phyloP scores from a whole-genome alignment of 2,329 filamentous ascomycete genomes.

The Pseudopyricularia javanii region DNA sequence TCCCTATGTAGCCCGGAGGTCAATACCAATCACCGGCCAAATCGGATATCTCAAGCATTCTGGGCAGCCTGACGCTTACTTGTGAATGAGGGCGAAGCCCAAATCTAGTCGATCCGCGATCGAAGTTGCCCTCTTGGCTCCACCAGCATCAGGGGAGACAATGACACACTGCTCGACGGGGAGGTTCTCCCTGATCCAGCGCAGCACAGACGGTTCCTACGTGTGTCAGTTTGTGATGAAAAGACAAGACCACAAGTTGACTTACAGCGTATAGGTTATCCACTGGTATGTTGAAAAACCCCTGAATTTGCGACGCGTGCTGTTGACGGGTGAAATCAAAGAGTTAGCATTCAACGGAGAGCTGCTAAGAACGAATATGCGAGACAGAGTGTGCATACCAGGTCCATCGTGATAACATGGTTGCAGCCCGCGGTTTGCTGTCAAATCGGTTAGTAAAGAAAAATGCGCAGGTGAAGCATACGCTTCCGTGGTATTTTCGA shows the following conservation, averaged over 20 bases:
- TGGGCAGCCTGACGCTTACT: too few relatives aligned
- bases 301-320: constrained; percentile 92
- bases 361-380: too few relatives aligned
- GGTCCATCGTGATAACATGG: constrained; percentile 84
- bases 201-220: too few relatives aligned
- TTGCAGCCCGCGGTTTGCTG: constrained; percentile 7
- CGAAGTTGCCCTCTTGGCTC: constrained; percentile 88
- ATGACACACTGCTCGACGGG: constrained; percentile 80
- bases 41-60: background rate
- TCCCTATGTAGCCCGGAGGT: constrained; percentile 29
- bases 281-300: constrained; percentile 97
- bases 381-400: constrained; percentile 22
- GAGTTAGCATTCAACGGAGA: too few relatives aligned
- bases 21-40: background rate
- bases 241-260: too few relatives aligned
- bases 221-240: too few relatives aligned
- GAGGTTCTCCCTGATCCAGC: constrained; percentile 68
- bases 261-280: constrained; percentile 91
- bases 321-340: too few relatives aligned
- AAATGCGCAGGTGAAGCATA: background rate
- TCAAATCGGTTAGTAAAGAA: background rate
- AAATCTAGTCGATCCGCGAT: constrained; percentile 90
- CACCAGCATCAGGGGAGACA: constrained; percentile 91
- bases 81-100: constrained; percentile 96
- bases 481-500: background rate